phyloP scores from a whole-genome alignment of 2,329 filamentous ascomycete species.

The Pyrenophora seminiperda region DNA sequence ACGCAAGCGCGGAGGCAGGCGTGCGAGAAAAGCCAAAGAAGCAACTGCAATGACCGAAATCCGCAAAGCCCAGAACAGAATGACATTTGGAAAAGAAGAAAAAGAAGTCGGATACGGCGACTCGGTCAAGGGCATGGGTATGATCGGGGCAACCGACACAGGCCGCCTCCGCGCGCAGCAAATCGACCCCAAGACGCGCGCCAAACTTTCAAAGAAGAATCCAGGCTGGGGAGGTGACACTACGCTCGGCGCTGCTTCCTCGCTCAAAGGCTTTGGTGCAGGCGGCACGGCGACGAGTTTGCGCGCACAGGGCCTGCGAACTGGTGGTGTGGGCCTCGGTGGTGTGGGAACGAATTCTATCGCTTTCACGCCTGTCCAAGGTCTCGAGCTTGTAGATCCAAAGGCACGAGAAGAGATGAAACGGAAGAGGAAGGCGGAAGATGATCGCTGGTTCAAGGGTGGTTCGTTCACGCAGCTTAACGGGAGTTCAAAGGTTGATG shows the following conservation, averaged over 20 bases:
- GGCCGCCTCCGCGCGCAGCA: slow-evolving; percentile 88
- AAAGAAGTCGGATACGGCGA: slow-evolving; percentile 92
- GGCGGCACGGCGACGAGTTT: slow-evolving; percentile 70
- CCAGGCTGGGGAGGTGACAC: slow-evolving; percentile 87
- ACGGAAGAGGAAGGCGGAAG: slow-evolving; percentile 89
- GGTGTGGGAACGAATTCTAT: slow-evolving; percentile 78
- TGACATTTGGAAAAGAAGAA: slow-evolving; percentile 96
- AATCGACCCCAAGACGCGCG: slow-evolving; percentile 89
- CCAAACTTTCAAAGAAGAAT: slow-evolving; percentile 92
- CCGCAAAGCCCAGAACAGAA: slow-evolving; percentile 91
- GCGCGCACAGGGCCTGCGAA: slow-evolving; percentile 76
- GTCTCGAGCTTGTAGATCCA: slow-evolving; percentile 91
- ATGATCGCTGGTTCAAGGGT: slow-evolving; percentile 95
- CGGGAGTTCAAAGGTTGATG: slow-evolving; percentile 53
- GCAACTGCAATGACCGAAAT: slow-evolving; percentile 96
- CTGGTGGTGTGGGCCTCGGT: slow-evolving; percentile 76
- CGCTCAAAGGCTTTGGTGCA: slow-evolving; percentile 77
- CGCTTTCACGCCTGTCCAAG: slow-evolving; percentile 92
- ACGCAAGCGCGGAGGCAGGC: slow-evolving; percentile 86
- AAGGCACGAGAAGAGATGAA: slow-evolving; percentile 86
- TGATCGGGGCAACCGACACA: slow-evolving; percentile 88
- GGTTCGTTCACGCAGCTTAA: slow-evolving; percentile 94
- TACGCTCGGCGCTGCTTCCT: slow-evolving; percentile 61
- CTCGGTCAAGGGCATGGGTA: slow-evolving; percentile 84
- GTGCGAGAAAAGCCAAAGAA: slow-evolving; percentile 93